Evolutionary conservation across 495 filamentous ascomycete genomes (phyloP).

Genomic region (Penicillium roqueforti): DNA sequence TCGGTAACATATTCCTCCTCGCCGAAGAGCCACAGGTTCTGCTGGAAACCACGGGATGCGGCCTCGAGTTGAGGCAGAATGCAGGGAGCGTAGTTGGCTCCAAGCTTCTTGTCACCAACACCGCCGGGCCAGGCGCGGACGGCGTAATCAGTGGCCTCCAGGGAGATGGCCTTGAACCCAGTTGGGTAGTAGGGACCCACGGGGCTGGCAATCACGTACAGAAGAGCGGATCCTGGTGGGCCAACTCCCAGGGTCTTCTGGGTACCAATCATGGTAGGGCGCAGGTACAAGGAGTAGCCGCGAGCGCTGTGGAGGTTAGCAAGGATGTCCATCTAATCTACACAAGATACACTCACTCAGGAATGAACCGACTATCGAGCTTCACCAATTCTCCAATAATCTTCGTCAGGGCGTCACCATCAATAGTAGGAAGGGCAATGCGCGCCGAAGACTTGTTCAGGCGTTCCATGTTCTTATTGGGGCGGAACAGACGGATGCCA

Average conservation of each 20-base stretch:
- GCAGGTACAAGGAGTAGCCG: slow-evolving; percentile 91
- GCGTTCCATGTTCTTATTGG: slow-evolving; percentile 91
- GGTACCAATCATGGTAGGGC: slow-evolving; percentile 95
- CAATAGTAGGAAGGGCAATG: slow-evolving; percentile 86
- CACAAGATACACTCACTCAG: slow-evolving; percentile 44
- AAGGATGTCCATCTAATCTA: neutral
- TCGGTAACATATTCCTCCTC: slow-evolving; percentile 93
- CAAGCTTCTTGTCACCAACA: slow-evolving; percentile 95
- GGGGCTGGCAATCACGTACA: slow-evolving; percentile 93
- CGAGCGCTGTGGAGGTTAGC: slow-evolving; percentile 42
- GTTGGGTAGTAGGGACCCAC: slow-evolving; percentile 98
- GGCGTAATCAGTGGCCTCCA: slow-evolving; percentile 91
- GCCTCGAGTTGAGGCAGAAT: slow-evolving; percentile 90
- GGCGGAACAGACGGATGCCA: slow-evolving; percentile 82
- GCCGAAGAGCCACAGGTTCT: slow-evolving; percentile 96
- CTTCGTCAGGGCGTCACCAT: slow-evolving; percentile 64
- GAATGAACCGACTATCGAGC: slow-evolving; percentile 85
- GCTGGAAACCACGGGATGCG: slow-evolving; percentile 85
- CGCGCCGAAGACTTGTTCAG: slow-evolving; percentile 84
- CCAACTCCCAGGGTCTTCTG: slow-evolving; percentile 89
- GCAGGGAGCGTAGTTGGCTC: slow-evolving; percentile 96
- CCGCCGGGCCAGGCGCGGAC: slow-evolving; percentile 97
- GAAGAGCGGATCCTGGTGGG: slow-evolving; percentile 81
- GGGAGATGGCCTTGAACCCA: slow-evolving; percentile 91
- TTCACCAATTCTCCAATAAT: slow-evolving; percentile 74